Conservation (phyloP, 352 stramenopile genomes). For the Globisporangium rhizosaccharum region DNA sequence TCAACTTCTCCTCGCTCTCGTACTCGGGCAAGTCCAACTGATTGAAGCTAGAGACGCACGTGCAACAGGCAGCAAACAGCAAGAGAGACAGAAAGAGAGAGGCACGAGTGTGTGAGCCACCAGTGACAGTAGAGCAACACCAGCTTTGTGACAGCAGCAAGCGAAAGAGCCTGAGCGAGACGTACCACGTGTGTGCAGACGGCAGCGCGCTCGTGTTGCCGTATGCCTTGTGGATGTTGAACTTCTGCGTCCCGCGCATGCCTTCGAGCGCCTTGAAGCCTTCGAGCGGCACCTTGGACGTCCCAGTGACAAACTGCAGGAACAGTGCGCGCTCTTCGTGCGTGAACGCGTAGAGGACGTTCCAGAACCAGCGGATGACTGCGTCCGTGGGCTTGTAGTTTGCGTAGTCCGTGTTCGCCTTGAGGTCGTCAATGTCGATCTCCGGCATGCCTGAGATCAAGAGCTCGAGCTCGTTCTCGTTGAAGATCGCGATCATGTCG, state of each 20-base stretch:
- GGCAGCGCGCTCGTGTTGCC: slow-evolving; percentile 83
- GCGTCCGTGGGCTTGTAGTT: slow-evolving; percentile 88
- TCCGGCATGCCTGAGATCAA: slow-evolving; percentile 91
- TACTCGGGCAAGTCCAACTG: slow-evolving; percentile 99
- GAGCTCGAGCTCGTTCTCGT: slow-evolving; percentile 92
- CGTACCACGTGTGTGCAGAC: slow-evolving; percentile 96
- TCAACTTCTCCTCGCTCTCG: slow-evolving; percentile 95
- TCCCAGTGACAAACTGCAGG: slow-evolving; percentile 92
- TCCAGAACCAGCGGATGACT: slow-evolving; percentile 95
- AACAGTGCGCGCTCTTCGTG: slow-evolving; percentile 91
- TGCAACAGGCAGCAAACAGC: neutral
- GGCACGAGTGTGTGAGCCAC: slow-evolving; percentile 2
- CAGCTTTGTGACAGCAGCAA: neutral
- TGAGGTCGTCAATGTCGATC: slow-evolving; percentile 94
- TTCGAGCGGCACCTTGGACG: slow-evolving; percentile 93
- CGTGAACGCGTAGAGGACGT: slow-evolving; percentile 85
- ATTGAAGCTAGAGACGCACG: slow-evolving; percentile 90
- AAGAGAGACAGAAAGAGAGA: slow-evolving; percentile 7
- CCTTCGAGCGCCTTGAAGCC: slow-evolving; percentile 98
- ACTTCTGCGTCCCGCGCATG: slow-evolving; percentile 98
- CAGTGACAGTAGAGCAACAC: neutral
- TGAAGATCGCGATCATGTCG: slow-evolving; percentile 92
- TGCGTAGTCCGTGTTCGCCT: slow-evolving; percentile 90
- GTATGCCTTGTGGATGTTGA: slow-evolving; percentile 98
- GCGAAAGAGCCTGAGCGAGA: slow-evolving; percentile 8